A percentile compares a stretch with the other conserved stretches of the same genome.
These are phyloP conservation scores for Carex pumila DNA, from an alignment of 176 grass and related monocot genomes.

Conservation along the genomic window DNA sequence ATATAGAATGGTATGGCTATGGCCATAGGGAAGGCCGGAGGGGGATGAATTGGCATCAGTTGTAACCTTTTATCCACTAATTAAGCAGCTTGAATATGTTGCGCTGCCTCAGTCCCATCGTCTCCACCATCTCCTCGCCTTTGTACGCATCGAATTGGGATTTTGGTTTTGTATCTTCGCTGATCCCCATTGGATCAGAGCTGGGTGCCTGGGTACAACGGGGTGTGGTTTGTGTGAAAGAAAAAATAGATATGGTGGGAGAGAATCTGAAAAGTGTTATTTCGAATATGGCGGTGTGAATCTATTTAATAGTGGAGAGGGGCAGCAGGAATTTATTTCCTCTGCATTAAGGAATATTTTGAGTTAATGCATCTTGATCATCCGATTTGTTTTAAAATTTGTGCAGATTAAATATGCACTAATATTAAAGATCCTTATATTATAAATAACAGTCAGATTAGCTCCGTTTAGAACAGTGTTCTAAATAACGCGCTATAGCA, in stretches of 20 bases:
- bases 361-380: no score
- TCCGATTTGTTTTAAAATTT: no score
- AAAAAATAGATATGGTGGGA: not conserved
- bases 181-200: not conserved
- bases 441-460: no score
- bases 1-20: conserved; percentile 94
- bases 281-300: not conserved
- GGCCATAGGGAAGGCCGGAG: conserved; percentile 84
- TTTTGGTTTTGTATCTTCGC: not conserved
- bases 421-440: no score
- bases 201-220: no score
- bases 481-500: no score
- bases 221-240: not conserved
- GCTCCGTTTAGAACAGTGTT: no score
- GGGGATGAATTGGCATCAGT: conserved; percentile 44
- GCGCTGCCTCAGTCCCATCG: not conserved
- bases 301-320: not conserved
- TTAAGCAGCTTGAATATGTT: no score
- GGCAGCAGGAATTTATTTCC: not conserved
- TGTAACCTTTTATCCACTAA: not conserved
- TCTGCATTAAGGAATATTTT: no score
- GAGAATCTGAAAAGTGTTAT: not conserved
- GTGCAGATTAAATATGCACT: no score
- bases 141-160: not conserved
- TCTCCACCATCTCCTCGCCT: not conserved